These are phyloP conservation scores for Pichia sp. DNA, from an alignment of 1,139 yeast genomes.

Conservation along the genomic window DNA sequence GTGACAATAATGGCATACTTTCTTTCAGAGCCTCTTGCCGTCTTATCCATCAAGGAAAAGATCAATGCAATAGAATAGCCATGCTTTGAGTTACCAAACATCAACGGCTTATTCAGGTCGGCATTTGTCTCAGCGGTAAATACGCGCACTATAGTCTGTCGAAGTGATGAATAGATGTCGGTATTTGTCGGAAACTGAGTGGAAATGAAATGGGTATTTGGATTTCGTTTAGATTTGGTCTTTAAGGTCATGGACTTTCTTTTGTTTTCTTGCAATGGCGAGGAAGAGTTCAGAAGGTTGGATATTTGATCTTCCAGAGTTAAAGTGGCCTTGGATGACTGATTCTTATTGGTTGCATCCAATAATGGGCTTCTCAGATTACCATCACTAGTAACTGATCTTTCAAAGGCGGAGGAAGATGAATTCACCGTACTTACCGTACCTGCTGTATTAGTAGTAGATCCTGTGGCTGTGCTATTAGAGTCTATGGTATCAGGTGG, in stretches of 20 bases:
- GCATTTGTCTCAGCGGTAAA: constrained; percentile 68
- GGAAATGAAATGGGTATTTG: constrained; percentile 29
- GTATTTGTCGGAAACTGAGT: constrained; percentile 63
- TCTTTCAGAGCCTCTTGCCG: constrained; percentile 76
- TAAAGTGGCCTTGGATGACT: constrained; percentile 5
- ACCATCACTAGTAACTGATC: too few relatives aligned
- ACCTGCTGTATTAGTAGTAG: not conserved
- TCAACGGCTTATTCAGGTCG: constrained; percentile 59
- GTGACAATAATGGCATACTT: constrained; percentile 61
- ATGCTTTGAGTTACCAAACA: constrained; percentile 60
- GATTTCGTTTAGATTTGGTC: constrained; percentile 8
- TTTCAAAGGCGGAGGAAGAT: too few relatives aligned
- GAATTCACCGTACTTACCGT: too few relatives aligned
- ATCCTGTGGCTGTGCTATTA: constrained; percentile 1
- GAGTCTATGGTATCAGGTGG: not conserved
- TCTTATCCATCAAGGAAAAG: constrained; percentile 60
- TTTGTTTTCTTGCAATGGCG: not conserved
- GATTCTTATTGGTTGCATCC: too few relatives aligned
- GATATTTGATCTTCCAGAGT: constrained; percentile 12
- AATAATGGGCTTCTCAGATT: too few relatives aligned
- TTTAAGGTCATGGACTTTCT: constrained; percentile 13
- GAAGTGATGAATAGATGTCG: constrained; percentile 43
- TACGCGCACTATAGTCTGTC: constrained; percentile 56
- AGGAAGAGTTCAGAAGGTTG: constrained; percentile 3
- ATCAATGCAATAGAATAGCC: constrained; percentile 64